Evolutionary conservation across 768 basidiomycete species (phyloP), one percentile per base, ranked within the genome.

Genomic region (Imleria badia): DNA sequence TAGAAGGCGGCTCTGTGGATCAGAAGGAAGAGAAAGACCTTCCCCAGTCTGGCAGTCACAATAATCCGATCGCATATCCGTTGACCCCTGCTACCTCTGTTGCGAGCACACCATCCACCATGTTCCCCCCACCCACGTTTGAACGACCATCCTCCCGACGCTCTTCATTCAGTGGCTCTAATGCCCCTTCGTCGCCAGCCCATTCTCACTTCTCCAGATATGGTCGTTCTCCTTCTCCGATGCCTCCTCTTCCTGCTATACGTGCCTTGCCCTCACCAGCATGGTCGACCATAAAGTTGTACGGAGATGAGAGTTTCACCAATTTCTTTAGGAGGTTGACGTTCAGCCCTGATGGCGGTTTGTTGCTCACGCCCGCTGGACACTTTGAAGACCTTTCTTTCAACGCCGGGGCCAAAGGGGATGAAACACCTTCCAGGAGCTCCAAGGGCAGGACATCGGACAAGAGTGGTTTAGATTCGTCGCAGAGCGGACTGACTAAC

Each of bases 251-350:
- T 3, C 96, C 96, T 22, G 95, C 95, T 26, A 96, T 98, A 62
- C 85, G 94, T 33, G 82, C 86, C 13, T 65, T 79, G 20, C 80
- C 87, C 4, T 77, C 84, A 8, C 74, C 81, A 7, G 75, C 81
- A 14, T 89, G 84, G 87, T 78, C 81, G 1, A 79, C 78, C 40
- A 84, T 93, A 54, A 87, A 87, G 66, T 76, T 99, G 14, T 99
- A 98, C 65, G 94, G 95, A 43, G 96, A 98, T 70, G 95, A 98
- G 70, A 91, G 86, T 61, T 92, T 84, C 64, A 94, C 93, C 5
- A 94, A 95, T 63, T 99, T 98, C 76, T 99, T 98, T 79, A 78
- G 97, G 29, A 81, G 97, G 34, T 76, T 99, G 56, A 87, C 89
- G 12, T 99, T 98, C 73, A 94, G 92, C 51, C 92, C 96, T 2